phyloP scores from a whole-genome alignment of 202 grass and related monocot species.

The Sporobolus alterniflorus region DNA sequence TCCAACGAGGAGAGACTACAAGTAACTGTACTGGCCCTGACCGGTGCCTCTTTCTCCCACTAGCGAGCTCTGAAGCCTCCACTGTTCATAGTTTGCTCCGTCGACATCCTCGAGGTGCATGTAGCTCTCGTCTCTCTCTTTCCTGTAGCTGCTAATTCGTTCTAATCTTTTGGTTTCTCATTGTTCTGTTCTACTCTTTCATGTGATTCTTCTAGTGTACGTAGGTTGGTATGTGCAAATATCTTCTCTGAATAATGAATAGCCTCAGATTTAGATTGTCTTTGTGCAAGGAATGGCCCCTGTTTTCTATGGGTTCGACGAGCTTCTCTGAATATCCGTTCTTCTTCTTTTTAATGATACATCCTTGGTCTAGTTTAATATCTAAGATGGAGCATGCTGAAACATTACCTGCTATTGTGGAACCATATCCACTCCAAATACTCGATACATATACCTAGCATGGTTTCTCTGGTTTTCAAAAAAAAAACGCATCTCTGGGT shows the following conservation, averaged over 20 bases:
- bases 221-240: not conserved
- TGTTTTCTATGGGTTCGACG: not conserved
- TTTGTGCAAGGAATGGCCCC: not conserved
- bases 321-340: not conserved
- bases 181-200: not conserved
- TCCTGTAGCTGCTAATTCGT: not conserved
- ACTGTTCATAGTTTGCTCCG: not conserved
- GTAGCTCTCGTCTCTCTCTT: not conserved
- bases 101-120: slow-evolving; percentile 40
- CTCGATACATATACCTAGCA: no score
- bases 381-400: not conserved
- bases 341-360: not conserved
- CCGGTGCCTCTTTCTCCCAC: not conserved
- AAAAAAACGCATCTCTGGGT: no score
- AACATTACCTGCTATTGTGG: not conserved
- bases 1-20: not conserved
- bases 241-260: not conserved
- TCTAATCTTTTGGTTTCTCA: not conserved
- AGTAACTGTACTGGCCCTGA: no score
- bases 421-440: no score
- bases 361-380: not conserved
- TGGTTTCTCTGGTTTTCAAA: no score
- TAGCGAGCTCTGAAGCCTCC: not conserved
- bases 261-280: not conserved
- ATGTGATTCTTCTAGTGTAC: not conserved